A percentile compares a stretch with the other conserved stretches of the same genome.
Evolutionary conservation across 176 grass and related monocot genomes (phyloP).

Genomic region (Panicum miliaceum): DNA sequence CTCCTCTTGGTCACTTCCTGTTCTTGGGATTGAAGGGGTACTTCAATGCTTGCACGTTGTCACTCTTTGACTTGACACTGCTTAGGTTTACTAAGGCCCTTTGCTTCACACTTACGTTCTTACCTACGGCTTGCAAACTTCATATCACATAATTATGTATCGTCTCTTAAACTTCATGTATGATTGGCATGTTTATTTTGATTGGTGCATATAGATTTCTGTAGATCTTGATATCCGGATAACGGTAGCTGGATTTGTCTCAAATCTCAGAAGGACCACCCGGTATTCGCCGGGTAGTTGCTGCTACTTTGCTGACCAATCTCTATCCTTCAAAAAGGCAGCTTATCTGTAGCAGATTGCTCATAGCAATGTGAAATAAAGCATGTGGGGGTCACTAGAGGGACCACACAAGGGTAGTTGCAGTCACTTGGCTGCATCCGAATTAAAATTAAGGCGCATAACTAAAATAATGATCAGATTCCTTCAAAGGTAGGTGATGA

Average conservation of each 20-base stretch:
- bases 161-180: neutral
- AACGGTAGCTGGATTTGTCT: neutral
- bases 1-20: neutral
- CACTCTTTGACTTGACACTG: neutral
- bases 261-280: slow-evolving; percentile 17
- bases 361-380: slow-evolving; percentile 14
- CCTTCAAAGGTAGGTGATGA: slow-evolving; percentile 30
- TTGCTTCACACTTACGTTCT: slow-evolving; percentile 26
- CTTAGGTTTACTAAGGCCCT: slow-evolving; percentile 32
- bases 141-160: neutral
- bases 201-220: neutral
- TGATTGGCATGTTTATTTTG: slow-evolving; percentile 17
- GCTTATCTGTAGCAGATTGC: neutral
- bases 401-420: slow-evolving; percentile 29
- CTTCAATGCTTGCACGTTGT: slow-evolving; percentile 44
- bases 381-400: slow-evolving; percentile 12
- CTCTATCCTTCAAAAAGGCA: slow-evolving; percentile 20
- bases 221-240: slow-evolving; percentile 28
- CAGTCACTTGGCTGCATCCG: slow-evolving; percentile 32
- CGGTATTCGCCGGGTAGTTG: neutral
- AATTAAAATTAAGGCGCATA: slow-evolving; percentile 8
- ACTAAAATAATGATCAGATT: slow-evolving; percentile 32
- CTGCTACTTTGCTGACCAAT: slow-evolving; percentile 11
- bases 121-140: neutral
- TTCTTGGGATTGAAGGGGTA: slow-evolving; percentile 38